phyloP scores from a whole-genome alignment of 495 filamentous ascomycete genomes.

The Annulohypoxylon bovei region DNA sequence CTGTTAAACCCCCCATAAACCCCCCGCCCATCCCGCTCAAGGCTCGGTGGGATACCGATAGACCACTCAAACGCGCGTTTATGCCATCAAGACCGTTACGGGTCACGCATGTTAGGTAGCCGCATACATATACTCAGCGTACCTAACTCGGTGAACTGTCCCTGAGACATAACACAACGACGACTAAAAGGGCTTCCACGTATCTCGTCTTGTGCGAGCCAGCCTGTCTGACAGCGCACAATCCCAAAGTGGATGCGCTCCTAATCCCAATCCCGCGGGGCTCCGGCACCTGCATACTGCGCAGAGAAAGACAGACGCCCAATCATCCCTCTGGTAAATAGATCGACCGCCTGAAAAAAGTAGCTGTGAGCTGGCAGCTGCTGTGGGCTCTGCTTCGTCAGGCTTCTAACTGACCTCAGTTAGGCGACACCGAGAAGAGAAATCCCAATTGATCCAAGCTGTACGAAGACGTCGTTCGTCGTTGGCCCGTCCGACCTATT shows the following conservation, averaged over 20 bases:
- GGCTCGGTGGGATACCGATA: conserved; percentile 9
- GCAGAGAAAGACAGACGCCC: conserved; percentile 13
- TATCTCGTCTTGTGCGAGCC: conserved; percentile 20
- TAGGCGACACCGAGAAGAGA: conserved; percentile 13
- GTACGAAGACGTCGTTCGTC: conserved; percentile 8
- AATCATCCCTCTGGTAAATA: conserved; percentile 19
- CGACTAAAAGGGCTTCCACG: conserved; percentile 30
- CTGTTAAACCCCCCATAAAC: neutral
- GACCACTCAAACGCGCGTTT: neutral
- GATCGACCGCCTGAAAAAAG: conserved; percentile 16
- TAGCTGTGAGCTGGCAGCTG: conserved; percentile 35
- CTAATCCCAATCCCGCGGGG: conserved; percentile 29
- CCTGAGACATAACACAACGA: neutral
- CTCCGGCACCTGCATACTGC: conserved; percentile 35
- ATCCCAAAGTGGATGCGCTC: conserved; percentile 31
- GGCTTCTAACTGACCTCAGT: conserved; percentile 3
- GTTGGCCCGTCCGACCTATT: conserved; percentile 6
- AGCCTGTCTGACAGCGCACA: conserved; percentile 33
- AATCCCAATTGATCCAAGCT: conserved; percentile 10
- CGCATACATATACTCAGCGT: conserved; percentile 3
- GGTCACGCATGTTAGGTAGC: neutral
- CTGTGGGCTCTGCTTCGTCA: conserved; percentile 21
- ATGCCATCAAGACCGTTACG: neutral
- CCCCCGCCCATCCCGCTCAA: neutral
- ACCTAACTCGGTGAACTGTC: neutral